Evolutionary conservation across 2,329 filamentous ascomycete species (phyloP).

Genomic region (Aspergillus alliaceus): DNA sequence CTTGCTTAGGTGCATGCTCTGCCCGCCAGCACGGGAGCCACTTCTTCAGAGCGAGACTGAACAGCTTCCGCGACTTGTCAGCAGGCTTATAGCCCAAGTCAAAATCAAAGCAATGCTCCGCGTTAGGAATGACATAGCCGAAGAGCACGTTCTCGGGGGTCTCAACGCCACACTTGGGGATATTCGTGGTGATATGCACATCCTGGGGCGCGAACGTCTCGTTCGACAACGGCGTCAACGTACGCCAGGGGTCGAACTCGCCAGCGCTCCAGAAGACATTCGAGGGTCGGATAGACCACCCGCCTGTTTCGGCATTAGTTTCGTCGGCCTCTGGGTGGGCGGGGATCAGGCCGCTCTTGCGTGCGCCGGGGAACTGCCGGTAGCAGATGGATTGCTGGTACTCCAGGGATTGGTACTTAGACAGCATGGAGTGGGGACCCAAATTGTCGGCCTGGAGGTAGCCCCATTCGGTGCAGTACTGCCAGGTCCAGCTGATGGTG

Average conservation of each 20-base stretch:
- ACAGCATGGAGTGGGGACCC: slow-evolving; percentile 48
- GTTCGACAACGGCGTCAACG: slow-evolving; percentile 44
- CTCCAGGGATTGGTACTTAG: slow-evolving; percentile 46
- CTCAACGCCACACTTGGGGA: slow-evolving; percentile 45
- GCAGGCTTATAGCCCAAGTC: slow-evolving; percentile 32
- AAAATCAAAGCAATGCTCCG: slow-evolving; percentile 54
- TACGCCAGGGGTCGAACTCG: slow-evolving; percentile 55
- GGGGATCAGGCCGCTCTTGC: slow-evolving; percentile 42
- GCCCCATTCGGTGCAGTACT: slow-evolving; percentile 56
- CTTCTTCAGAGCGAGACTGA: slow-evolving; percentile 41
- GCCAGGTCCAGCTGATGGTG: slow-evolving; percentile 51
- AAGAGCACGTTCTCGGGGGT: slow-evolving; percentile 44
- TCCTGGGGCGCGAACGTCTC: slow-evolving; percentile 43
- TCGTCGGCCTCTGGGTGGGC: slow-evolving; percentile 37
- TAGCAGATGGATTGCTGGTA: slow-evolving; percentile 50
- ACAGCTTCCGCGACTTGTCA: slow-evolving; percentile 35
- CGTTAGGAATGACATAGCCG: slow-evolving; percentile 46
- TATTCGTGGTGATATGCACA: slow-evolving; percentile 37
- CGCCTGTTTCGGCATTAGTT: slow-evolving; percentile 48
- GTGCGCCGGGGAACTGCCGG: slow-evolving; percentile 49
- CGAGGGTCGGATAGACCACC: slow-evolving; percentile 53
- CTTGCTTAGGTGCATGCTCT: not conserved
- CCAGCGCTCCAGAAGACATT: slow-evolving; percentile 53
- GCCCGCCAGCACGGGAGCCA: slow-evolving; percentile 37
- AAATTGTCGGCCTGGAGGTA: slow-evolving; percentile 52